Percentiles rank a stretch among this genome's conserved stretches.
These are phyloP conservation scores for Athelia sp. DNA, from an alignment of 1,284 basidiomycete genomes.

Conservation along the genomic window DNA sequence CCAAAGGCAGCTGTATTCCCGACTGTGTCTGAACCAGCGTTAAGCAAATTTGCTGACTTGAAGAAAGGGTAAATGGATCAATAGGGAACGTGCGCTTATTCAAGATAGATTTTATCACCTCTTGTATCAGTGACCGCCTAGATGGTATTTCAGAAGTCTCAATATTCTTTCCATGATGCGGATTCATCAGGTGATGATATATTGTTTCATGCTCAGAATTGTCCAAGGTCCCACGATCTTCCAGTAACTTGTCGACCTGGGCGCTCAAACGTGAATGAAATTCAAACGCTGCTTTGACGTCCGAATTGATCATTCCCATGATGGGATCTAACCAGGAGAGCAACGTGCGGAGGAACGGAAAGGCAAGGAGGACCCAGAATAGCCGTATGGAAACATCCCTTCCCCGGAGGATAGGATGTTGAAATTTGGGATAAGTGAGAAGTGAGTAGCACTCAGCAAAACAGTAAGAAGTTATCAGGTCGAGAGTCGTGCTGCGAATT, in stretches of 20 bases:
- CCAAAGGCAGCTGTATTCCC: conserved; percentile 29
- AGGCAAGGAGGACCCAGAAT: conserved; percentile 20
- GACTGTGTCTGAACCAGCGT: conserved; percentile 33
- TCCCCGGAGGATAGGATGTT: conserved; percentile 18
- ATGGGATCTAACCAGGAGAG: conserved; percentile 2
- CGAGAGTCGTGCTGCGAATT: conserved; percentile 15
- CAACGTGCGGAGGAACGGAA: conserved; percentile 16
- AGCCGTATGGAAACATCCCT: conserved; percentile 11
- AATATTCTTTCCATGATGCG: conserved; percentile 18
- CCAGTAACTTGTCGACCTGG: conserved; percentile 18
- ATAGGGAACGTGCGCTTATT: too few relatives aligned
- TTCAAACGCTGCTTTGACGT: conserved; percentile 2
- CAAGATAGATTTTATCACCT: conserved; percentile 9
- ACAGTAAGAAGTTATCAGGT: conserved; percentile 24
- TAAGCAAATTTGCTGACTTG: conserved; percentile 22
- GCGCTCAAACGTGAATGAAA: background rate
- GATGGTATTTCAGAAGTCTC: conserved; percentile 18
- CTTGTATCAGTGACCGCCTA: conserved; percentile 27
- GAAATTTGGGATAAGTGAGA: conserved; percentile 18
- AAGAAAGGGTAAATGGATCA: too few relatives aligned
- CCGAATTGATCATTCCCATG: background rate
- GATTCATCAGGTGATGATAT: conserved; percentile 30
- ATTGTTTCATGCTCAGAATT: conserved; percentile 18
- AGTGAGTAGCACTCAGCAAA: conserved; percentile 18
- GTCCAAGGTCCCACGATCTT: conserved; percentile 19